phyloP scores from a whole-genome alignment of 1,284 basidiomycete genomes.

The Ceratobasidium sp. region DNA sequence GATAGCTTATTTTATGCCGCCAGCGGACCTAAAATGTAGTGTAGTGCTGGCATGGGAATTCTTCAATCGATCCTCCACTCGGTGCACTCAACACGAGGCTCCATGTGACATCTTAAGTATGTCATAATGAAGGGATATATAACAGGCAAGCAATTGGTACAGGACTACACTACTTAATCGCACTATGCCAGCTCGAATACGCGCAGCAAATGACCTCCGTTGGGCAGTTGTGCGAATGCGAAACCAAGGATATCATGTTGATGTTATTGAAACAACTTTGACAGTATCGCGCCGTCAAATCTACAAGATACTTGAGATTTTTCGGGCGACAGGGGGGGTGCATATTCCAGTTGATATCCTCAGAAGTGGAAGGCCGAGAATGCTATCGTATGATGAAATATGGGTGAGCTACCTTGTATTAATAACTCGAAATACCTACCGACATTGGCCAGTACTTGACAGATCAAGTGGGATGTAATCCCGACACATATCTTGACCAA shows the following conservation, averaged over 20 bases:
- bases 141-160: too few species aligned
- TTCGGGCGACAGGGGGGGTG: conserved; percentile 1
- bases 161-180: too few species aligned
- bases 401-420: background rate
- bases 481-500: conserved; percentile 48
- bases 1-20: too few species aligned
- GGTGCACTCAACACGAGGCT: too few species aligned
- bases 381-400: background rate
- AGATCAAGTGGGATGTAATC: background rate
- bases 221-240: conserved; percentile 14
- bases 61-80: too few species aligned
- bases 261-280: background rate
- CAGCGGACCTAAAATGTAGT: too few species aligned
- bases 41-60: too few species aligned
- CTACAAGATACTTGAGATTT: background rate
- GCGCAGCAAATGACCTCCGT: conserved; percentile 5
- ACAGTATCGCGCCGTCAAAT: background rate
- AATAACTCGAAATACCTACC: too few species aligned
- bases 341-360: background rate
- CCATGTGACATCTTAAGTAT: too few species aligned
- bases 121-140: too few species aligned
- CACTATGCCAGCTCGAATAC: background rate
- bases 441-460: background rate
- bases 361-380: background rate
- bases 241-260: background rate